Evolutionary conservation across 768 basidiomycete genomes (phyloP), one percentile per base, ranked within the genome.

Genomic region (Russula ochroleuca): DNA sequence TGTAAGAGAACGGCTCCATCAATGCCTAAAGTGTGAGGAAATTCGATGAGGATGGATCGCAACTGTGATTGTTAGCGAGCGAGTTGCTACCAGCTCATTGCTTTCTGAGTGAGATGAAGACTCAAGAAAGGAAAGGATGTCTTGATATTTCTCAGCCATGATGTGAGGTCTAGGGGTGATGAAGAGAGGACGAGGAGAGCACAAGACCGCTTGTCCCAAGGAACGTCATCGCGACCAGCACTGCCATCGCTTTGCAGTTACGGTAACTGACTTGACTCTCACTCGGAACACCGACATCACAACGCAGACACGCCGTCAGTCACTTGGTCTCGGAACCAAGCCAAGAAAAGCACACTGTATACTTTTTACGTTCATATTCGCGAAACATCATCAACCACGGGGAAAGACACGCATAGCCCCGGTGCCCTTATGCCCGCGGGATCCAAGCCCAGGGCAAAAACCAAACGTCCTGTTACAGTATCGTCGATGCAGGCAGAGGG

Each of bases 1-100:
- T 83, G 74, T 95, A 97, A 0, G 83, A 83, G 73, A 85, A 98
- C 0, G 96, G 96, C 73, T 98, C 96, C 8, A 96, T 79, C 7
- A 98, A 75, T 56, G 71, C 77, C 83, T 81, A 45, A 11, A 43
- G 19, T 7, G 9, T 5, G 28, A 35, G n/a, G 33, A 15, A 35
- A 43, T 28, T 23, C 41, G 43, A 40, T 45, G 57, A 43, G 56
- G 35, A 25, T 35, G 35, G n/a, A n/a, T 14, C 1, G 41, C 17
- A 43, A 37, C 23, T 13, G 5, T 53, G 19, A 3, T 14, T 9
- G 15, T 31, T 48, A 31, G 33, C 10, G 47, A 23, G 25, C 15
- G 37, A 31, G 37, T 33, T 17, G 15, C 41, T 41, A 59, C 62
- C 57, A 41, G 52, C 25, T 67, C 64, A 31, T 66, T 59, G 58